A percentile compares a stretch with the other conserved stretches of the same genome.
These are phyloP conservation scores for Creolimax fragrantissima DNA, from an alignment of 78 protist species.

Conservation along the genomic window DNA sequence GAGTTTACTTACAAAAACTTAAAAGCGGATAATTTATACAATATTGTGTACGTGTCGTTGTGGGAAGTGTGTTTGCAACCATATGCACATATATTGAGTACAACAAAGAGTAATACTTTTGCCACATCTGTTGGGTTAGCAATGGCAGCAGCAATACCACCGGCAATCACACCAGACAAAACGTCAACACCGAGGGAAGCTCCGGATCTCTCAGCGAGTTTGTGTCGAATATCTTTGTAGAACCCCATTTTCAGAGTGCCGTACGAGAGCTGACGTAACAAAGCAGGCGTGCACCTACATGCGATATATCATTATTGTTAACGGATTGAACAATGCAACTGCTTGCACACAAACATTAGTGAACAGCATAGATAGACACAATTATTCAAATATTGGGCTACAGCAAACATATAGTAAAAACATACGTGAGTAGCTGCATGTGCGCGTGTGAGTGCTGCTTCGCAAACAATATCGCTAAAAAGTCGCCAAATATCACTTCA, in stretches of 20 bases:
- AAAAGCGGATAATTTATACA: neutral
- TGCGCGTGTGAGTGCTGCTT: too few species aligned
- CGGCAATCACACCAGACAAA: neutral
- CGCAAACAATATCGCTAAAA: too few species aligned
- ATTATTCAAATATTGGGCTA: too few species aligned
- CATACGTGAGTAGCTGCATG: too few species aligned
- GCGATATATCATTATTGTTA: neutral
- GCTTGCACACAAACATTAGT: too few species aligned
- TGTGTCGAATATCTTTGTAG: neutral
- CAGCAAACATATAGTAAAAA: too few species aligned
- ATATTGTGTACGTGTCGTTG: too few species aligned
- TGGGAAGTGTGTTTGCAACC: too few species aligned
- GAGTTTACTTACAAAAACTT: neutral
- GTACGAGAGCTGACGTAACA: neutral
- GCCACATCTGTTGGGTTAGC: slow-evolving; percentile 32
- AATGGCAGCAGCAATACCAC: neutral
- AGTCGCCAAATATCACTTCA: too few species aligned
- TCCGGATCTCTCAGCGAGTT: neutral
- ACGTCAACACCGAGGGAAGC: neutral
- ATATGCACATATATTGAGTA: too few species aligned
- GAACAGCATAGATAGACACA: too few species aligned
- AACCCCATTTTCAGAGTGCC: slow-evolving; percentile 22
- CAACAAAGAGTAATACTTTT: slow-evolving; percentile 13
- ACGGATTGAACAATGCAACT: neutral
- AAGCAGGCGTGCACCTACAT: neutral